A percentile compares a stretch with the other conserved stretches of the same genome.
Conservation (phyloP, 805 yeast species). For the Saturnispora ahearnii region DNA sequence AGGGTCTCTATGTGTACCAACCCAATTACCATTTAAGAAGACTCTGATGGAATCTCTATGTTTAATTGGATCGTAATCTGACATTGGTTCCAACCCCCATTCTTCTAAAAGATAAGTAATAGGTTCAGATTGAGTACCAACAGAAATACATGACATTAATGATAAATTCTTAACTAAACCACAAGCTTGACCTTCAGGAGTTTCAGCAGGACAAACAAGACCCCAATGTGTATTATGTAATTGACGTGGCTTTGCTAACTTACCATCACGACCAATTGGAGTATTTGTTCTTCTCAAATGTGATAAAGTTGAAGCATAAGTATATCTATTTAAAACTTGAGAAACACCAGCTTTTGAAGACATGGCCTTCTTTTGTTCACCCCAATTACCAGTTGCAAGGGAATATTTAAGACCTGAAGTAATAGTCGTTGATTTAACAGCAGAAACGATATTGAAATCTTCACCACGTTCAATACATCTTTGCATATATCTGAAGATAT, state of each 20-base stretch:
- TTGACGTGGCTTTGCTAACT: slow-evolving; percentile 97
- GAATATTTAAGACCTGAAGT: slow-evolving; percentile 97
- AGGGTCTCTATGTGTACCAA: slow-evolving; percentile 96
- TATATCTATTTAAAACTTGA: slow-evolving; percentile 94
- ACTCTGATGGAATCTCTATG: slow-evolving; percentile 88
- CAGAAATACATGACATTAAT: slow-evolving; percentile 94
- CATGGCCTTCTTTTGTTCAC: slow-evolving; percentile 99
- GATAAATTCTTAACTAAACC: slow-evolving; percentile 96
- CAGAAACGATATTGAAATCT: slow-evolving; percentile 92
- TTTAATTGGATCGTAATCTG: slow-evolving; percentile 89
- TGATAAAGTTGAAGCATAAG: slow-evolving; percentile 96
- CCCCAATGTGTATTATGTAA: slow-evolving; percentile 99
- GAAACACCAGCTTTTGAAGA: slow-evolving; percentile 98
- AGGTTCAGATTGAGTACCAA: slow-evolving; percentile 95
- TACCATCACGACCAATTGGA: slow-evolving; percentile 99
- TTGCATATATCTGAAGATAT: slow-evolving; percentile 96
- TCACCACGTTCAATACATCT: slow-evolving; percentile 97
- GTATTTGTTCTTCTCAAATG: slow-evolving; percentile 99
- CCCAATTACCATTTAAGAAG: slow-evolving; percentile 98
- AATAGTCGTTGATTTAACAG: slow-evolving; percentile 93
- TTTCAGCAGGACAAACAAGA: slow-evolving; percentile 98
- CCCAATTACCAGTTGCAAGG: slow-evolving; percentile 99
- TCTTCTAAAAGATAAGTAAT: slow-evolving; percentile 88
- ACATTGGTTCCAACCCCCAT: slow-evolving; percentile 99
- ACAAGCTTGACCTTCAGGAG: slow-evolving; percentile 99